Base-by-base conservation (phyloP, 2,329 filamentous ascomycete genomes). In the Pleurostoma richardsiae region DNA sequence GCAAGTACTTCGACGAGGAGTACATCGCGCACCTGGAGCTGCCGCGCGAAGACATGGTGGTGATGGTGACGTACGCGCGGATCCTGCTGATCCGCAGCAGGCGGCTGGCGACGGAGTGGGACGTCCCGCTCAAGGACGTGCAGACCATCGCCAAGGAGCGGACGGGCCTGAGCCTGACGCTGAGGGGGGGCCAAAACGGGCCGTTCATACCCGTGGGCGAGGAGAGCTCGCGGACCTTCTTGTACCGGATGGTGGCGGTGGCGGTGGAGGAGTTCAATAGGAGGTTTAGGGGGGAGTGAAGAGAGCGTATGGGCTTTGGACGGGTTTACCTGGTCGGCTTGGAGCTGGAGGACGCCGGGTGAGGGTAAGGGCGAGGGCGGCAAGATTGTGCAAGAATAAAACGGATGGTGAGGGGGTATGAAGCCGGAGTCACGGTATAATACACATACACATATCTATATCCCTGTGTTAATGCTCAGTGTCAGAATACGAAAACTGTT, bases 11-110 rank as follows among this genome's bases (percentile, higher is more conserved):
- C 79, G 86, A 95, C 69, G 94, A 99, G 67, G 81, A 90, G 62
- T 99, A 99, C 71, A 94, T 99, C 64, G 95, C 91, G 4, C 95
- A 99, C 63, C 76, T 99, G 4, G 92, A 99, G 67, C 79, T 99
- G 29, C 88, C 90, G 8, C 83, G 85, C 50, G 89, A 94, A 64
- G 91, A 95, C 62, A 87, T 90, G 74, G 83, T 92, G 47, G 86
- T 91, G 42, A 89, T 97, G 81, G 79, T 99, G 50, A 96, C 88
- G 7, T 94, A 88, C 63, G 78, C 81, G 53, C 82, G 89, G 4
- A 96, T 99, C 63, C 82, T 99, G 76, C 81, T 97, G 47, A 88
- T 99, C 52, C 82, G 90, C 56, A 90, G 88, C 44, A 87, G 90
- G 71, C 86, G 86, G 61, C 74, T 99, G 59, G 85, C 82, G 45